phyloP scores from a whole-genome alignment of 768 basidiomycete genomes.

The Favolaschia claudopus region DNA sequence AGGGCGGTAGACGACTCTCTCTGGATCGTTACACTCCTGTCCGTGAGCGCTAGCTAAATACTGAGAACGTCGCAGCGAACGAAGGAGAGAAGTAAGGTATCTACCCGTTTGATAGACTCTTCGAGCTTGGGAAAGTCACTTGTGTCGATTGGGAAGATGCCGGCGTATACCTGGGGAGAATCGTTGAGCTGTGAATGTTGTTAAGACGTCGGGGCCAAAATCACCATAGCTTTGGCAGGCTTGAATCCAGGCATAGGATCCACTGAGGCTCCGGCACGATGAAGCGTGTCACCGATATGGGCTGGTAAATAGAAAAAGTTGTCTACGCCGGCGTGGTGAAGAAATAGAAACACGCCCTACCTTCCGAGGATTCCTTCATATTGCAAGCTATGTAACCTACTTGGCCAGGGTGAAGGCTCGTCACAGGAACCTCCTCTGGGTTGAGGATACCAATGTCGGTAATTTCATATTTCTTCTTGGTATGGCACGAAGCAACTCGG shows the following conservation, averaged over 20 bases:
- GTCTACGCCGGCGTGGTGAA: no score
- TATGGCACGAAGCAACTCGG: slow-evolving; percentile 85
- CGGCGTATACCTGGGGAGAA: slow-evolving; percentile 83
- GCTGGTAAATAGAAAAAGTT: slow-evolving; percentile 53
- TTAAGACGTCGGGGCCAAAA: not conserved
- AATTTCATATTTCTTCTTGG: slow-evolving; percentile 26
- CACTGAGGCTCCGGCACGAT: slow-evolving; percentile 75
- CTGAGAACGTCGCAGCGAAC: slow-evolving; percentile 18
- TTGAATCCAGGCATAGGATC: slow-evolving; percentile 91
- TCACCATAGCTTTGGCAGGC: slow-evolving; percentile 92
- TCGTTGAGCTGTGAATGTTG: slow-evolving; percentile 3
- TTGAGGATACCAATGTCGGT: slow-evolving; percentile 24
- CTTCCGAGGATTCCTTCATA: slow-evolving; percentile 97
- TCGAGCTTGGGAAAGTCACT: slow-evolving; percentile 93
- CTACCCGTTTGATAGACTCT: slow-evolving; percentile 90
- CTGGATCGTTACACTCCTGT: slow-evolving; percentile 89
- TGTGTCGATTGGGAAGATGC: slow-evolving; percentile 91
- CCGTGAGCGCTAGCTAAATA: slow-evolving; percentile 78
- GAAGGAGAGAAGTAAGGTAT: slow-evolving; percentile 32
- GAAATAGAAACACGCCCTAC: slow-evolving; percentile 45
- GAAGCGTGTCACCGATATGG: slow-evolving; percentile 92
- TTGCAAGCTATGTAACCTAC: slow-evolving; percentile 93
- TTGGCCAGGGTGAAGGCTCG: slow-evolving; percentile 75
- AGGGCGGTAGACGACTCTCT: slow-evolving; percentile 93
- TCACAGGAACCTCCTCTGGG: slow-evolving; percentile 59